These are phyloP conservation scores for Colletotrichum lupini DNA, from an alignment of 2,329 filamentous ascomycete genomes.

Conservation along the genomic window DNA sequence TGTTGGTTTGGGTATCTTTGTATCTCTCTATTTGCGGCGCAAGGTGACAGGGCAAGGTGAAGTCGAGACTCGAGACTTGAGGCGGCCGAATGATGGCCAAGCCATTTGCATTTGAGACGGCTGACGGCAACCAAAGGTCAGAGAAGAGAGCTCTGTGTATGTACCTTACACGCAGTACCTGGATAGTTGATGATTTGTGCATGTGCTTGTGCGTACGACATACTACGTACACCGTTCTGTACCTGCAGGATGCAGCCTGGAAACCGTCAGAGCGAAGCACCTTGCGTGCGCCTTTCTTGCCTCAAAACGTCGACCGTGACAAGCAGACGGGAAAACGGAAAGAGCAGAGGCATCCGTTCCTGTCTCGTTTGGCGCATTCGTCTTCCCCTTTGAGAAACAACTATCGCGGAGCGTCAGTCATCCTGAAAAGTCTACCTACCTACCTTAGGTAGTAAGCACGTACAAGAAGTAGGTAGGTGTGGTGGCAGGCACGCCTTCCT, in stretches of 20 bases:
- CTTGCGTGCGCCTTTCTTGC: constrained; percentile 1
- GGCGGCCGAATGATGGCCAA: no score
- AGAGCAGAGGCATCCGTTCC: neutral
- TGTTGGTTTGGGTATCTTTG: neutral
- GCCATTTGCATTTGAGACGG: neutral
- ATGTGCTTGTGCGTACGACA: no score
- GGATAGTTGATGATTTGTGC: no score
- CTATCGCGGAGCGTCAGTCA: neutral
- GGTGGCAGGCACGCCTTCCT: neutral
- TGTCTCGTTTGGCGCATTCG: neutral
- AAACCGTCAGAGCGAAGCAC: neutral
- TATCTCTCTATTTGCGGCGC: neutral
- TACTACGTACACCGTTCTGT: neutral
- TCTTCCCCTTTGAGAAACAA: neutral
- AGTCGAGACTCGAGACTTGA: neutral
- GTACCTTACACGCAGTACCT: neutral
- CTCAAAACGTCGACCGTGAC: neutral
- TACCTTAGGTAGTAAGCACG: no score
- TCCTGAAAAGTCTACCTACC: neutral
- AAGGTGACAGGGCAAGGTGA: neutral
- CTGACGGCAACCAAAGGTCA: neutral
- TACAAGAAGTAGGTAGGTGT: no score
- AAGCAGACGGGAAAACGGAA: neutral
- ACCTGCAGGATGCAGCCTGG: neutral
- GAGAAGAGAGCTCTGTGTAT: neutral